Conservation (phyloP, 345 rosid species). For the Citropsis articulata region DNA sequence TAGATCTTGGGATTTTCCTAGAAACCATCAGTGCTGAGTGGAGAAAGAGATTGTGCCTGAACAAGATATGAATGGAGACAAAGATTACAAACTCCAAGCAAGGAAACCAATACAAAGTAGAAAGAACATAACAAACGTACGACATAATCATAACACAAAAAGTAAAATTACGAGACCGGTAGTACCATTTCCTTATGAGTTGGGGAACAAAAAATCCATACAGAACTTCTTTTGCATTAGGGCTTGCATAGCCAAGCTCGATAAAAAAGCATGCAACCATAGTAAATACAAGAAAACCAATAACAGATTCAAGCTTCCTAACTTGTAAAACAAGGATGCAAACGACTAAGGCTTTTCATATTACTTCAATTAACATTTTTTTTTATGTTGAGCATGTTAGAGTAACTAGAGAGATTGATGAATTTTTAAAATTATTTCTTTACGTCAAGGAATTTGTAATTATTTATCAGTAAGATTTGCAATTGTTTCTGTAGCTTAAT, state of each 20-base stretch:
- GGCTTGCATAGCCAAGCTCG: no score
- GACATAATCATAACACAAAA: conserved; percentile 97
- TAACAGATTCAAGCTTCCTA: conserved; percentile 52
- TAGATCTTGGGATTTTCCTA: no score
- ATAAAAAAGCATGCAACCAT: no score
- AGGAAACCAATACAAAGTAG: not conserved
- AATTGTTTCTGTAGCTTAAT: no score
- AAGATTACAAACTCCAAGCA: not conserved
- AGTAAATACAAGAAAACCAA: conserved; percentile 9
- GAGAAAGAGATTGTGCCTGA: no score
- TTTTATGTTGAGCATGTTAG: no score
- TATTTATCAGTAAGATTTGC: no score
- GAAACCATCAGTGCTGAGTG: no score
- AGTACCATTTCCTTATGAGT: conserved; percentile 87
- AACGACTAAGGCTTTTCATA: not conserved
- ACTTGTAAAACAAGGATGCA: not conserved
- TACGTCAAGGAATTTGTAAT: no score
- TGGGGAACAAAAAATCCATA: conserved; percentile 83
- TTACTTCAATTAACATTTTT: not conserved
- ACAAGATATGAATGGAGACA: not conserved
- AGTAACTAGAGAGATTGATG: no score
- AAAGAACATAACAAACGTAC: conserved; percentile 43
- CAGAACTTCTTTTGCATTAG: no score
- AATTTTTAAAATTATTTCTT: no score
- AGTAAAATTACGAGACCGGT: conserved; percentile 88